A percentile compares a stretch with the other conserved stretches of the same genome.
Evolutionary conservation across 108 stramenopile genomes (phyloP).

Genomic region (Hondaea fermentalgiana): DNA sequence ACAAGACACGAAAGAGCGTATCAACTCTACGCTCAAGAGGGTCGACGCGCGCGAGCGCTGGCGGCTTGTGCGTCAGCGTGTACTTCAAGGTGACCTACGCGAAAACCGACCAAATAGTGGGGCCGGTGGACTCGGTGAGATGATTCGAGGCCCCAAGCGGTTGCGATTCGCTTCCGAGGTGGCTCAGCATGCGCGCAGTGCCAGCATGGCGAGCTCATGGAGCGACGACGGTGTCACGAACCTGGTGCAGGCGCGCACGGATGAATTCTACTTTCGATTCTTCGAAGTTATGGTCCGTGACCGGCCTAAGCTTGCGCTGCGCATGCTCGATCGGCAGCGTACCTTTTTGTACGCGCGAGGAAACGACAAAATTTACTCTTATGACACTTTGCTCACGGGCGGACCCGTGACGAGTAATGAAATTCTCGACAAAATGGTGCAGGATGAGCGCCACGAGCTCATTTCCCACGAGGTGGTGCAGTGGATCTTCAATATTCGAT

Average conservation of each 20-base stretch:
- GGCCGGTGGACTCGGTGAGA: too few species aligned
- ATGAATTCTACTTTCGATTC: background rate
- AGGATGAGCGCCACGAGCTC: background rate
- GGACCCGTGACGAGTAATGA: background rate
- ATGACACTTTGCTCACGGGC: background rate
- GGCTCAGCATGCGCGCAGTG: background rate
- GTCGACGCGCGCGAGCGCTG: background rate
- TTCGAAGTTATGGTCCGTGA: constrained; percentile 12
- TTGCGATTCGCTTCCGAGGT: background rate
- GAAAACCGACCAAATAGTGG: background rate
- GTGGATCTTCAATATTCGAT: background rate
- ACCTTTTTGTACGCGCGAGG: background rate
- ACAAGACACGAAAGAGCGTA: background rate
- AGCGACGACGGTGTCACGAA: background rate
- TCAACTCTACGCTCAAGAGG: background rate
- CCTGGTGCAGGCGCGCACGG: background rate
- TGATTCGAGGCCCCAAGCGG: background rate
- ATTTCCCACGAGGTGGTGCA: constrained; percentile 6
- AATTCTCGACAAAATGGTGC: background rate
- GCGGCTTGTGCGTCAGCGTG: background rate
- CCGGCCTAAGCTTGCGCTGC: constrained; percentile 4
- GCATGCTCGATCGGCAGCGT: background rate
- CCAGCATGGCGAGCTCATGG: background rate
- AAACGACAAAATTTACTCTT: background rate
- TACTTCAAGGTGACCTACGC: background rate